These are phyloP conservation scores for Phytophthora citrophthora DNA, from an alignment of 352 stramenopile genomes.

Conservation along the genomic window DNA sequence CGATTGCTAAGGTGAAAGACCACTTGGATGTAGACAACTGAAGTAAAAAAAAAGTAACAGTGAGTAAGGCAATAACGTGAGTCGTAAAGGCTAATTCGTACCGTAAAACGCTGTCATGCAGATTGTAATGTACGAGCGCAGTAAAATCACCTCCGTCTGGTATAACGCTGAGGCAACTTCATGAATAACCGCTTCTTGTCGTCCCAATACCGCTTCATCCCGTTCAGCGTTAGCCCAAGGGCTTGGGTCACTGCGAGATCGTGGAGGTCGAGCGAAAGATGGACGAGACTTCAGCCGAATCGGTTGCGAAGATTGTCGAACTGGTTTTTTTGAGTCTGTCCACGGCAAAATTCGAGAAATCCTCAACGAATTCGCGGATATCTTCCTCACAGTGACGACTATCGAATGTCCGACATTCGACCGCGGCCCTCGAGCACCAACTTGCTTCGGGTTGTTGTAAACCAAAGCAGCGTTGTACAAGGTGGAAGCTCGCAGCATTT, in stretches of 20 bases:
- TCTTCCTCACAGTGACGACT: slow-evolving; percentile 6
- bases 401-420: not conserved
- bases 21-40: slow-evolving; percentile 27
- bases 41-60: not conserved
- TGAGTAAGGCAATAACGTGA: slow-evolving; percentile 1
- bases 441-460: slow-evolving; percentile 7
- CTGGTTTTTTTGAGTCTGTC: not conserved
- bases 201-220: not conserved
- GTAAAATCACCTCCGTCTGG: slow-evolving; percentile 40
- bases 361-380: not conserved
- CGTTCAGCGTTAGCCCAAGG: slow-evolving; percentile 11
- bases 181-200: slow-evolving; percentile 30
- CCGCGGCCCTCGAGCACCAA: slow-evolving; percentile 1
- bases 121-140: slow-evolving; percentile 44
- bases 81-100: not conserved
- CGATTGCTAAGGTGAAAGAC: slow-evolving; percentile 35
- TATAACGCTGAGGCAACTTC: slow-evolving; percentile 22
- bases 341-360: slow-evolving; percentile 25
- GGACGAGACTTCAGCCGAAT: slow-evolving; percentile 4
- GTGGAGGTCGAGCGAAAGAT: slow-evolving; percentile 9
- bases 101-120: slow-evolving; percentile 39
- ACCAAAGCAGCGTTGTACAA: slow-evolving; percentile 16
- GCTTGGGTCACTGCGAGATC: slow-evolving; percentile 22
- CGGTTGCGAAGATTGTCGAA: not conserved
- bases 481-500: slow-evolving; percentile 15